These are phyloP conservation scores for Alternaria alternata DNA, from an alignment of 2,329 filamentous ascomycete genomes.

Conservation along the genomic window DNA sequence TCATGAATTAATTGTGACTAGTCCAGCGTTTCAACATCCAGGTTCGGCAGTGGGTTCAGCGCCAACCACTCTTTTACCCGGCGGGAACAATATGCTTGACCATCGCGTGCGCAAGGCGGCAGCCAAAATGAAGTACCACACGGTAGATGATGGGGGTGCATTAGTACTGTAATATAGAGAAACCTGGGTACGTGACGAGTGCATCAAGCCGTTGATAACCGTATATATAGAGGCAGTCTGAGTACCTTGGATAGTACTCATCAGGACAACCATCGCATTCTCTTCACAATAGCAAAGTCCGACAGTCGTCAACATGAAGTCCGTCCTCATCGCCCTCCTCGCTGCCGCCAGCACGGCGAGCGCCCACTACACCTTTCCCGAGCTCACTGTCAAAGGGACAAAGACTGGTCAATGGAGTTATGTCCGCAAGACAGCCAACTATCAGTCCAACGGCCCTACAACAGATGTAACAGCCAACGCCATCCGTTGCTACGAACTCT, in stretches of 20 bases:
- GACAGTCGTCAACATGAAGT: constrained; percentile 36
- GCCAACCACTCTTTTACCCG: constrained; percentile 27
- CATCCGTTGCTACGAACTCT: constrained; percentile 47
- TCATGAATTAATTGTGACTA: constrained; percentile 20
- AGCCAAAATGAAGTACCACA: constrained; percentile 17
- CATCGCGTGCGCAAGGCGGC: constrained; percentile 1
- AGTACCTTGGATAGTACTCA: background rate
- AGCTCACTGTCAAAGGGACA: constrained; percentile 33
- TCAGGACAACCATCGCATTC: constrained; percentile 1
- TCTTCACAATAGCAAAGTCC: background rate
- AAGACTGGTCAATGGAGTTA: constrained; percentile 43
- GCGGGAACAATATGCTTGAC: constrained; percentile 16
- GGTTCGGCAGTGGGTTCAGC: constrained; percentile 15
- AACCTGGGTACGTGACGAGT: background rate
- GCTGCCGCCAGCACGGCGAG: constrained; percentile 31
- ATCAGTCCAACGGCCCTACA: constrained; percentile 42
- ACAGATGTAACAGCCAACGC: constrained; percentile 39
- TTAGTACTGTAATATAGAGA: constrained; percentile 11
- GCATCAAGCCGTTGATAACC: background rate
- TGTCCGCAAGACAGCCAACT: constrained; percentile 48
- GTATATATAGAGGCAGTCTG: constrained; percentile 17
- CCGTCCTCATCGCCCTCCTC: constrained; percentile 31
- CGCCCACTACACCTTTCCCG: constrained; percentile 48
- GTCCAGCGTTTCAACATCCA: constrained; percentile 19
- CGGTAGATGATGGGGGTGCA: background rate